Evolutionary conservation across 345 rosid genomes (phyloP).

Genomic region (Eucalyptus guilfoylei): DNA sequence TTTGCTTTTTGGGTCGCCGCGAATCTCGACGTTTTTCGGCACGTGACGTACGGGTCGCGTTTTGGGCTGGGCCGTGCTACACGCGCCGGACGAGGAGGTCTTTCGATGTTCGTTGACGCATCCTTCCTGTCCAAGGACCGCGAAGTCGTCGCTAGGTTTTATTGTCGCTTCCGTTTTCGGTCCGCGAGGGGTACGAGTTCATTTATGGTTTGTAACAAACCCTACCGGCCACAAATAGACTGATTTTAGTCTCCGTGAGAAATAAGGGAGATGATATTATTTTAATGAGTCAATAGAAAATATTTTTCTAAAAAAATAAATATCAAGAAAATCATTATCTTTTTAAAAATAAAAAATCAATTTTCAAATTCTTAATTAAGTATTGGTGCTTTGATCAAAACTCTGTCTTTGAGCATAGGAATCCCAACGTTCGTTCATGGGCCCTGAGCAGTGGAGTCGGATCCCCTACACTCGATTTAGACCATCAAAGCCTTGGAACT

Average conservation of each 20-base stretch:
- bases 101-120: neutral
- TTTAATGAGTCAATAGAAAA: too few relatives aligned
- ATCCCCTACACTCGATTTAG: too few relatives aligned
- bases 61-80: neutral
- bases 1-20: neutral
- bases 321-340: too few relatives aligned
- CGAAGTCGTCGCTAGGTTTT: neutral
- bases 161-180: neutral
- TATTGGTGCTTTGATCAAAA: rapidly evolving
- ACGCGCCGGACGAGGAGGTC: neutral
- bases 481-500: too few relatives aligned
- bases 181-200: neutral
- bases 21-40: neutral
- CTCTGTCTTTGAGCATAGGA: rapidly evolving
- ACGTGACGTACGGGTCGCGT: neutral
- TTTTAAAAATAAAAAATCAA: too few relatives aligned
- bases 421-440: rapidly evolving
- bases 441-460: rapidly evolving
- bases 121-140: rapidly evolving
- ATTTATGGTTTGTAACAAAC: neutral
- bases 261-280: too few relatives aligned
- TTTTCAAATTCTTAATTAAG: too few relatives aligned
- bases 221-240: neutral
- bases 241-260: neutral
- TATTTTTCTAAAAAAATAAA: too few relatives aligned